Conservation (phyloP, 164 flowering plant species). For the Berberis thunbergii region DNA sequence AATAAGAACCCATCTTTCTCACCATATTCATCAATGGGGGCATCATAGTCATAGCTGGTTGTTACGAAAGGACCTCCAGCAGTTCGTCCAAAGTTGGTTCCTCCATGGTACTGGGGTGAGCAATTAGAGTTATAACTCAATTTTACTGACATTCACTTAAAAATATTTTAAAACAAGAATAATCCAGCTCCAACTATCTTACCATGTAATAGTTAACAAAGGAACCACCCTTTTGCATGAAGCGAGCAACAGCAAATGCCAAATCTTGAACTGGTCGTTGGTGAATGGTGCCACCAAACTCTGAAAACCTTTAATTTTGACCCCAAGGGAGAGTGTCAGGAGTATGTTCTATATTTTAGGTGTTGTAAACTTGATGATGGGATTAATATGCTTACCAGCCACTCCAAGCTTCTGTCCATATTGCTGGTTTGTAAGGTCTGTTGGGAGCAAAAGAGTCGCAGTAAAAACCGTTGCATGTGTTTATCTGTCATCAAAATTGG, state of each 20-base stretch:
- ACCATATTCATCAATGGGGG: constrained; percentile 99
- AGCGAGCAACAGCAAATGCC: constrained; percentile 92
- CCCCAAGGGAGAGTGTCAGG: background rate
- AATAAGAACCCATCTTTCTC: constrained; percentile 9
- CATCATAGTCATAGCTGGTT: constrained; percentile 96
- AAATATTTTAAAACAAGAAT: background rate
- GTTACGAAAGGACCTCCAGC: constrained; percentile 98
- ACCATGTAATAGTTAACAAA: constrained; percentile 92
- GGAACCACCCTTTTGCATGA: constrained; percentile 84
- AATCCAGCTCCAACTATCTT: constrained; percentile 10
- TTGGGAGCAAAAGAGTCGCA: constrained; percentile 84
- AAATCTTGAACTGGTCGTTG: constrained; percentile 83
- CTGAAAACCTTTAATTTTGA: constrained; percentile 51
- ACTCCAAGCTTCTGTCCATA: constrained; percentile 97
- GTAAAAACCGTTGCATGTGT: constrained; percentile 94
- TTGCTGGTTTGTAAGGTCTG: constrained; percentile 79
- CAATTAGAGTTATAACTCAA: background rate
- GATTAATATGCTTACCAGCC: constrained; percentile 47
- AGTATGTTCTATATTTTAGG: background rate
- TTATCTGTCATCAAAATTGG: constrained; percentile 45
- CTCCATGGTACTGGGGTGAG: constrained; percentile 80
- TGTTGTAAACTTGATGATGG: background rate
- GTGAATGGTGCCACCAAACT: constrained; percentile 70
- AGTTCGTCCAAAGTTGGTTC: constrained; percentile 95
- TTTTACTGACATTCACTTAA: too few species aligned